Base-by-base conservation (phyloP, 129 eudicot species). In the Chrysanthemum lavandulifolium region DNA sequence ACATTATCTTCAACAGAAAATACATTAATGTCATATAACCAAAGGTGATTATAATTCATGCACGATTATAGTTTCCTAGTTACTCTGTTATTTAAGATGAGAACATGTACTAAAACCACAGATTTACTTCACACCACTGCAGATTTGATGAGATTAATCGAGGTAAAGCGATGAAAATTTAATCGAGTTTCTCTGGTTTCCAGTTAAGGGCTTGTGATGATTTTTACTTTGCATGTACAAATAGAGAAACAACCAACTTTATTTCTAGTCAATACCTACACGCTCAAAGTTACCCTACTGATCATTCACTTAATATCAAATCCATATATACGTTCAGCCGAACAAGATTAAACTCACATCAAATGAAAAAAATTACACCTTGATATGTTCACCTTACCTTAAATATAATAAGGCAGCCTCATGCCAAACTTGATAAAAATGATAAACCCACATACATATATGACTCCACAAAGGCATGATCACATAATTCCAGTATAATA, bases 281-380 rank as follows among this genome's bases (percentile, higher is more conserved):
- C 36, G 48, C 53, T 68, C 73, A 52, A 27, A n/a, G 12, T 50
- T 43, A 53, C 45, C 45, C 45, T 19, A 53, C 15, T 29, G 74
- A 15, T 31, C 19, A 33, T 18, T 70, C 65, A 70, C 53, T 10
- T 59, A 8, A 60, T 9, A 19, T 0, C 67, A 14, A 59, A 45
- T 59, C 14, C 23, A 14, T 23, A 25, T 58, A 13, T 45, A 33
- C 18, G 0, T 55, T 13, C 67, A 71, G 43, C 65, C 75, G 43
- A 56, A 40, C 58, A 58, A 58, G 7, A 57, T 4, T 57, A 45
- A 58, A 72, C 56, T 3, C 57, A 9, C 29, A 15, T 14, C 76
- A 40, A 2, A 40, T 59, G 51, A 33, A 21, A 58, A 72, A 59
- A 9, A 59, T 7, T 27, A 13, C 47, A 19, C n/a, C 3, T 15